Evolutionary conservation across 73 alveolate genomes (phyloP).

Genomic region (Tetrahymena thermophila): DNA sequence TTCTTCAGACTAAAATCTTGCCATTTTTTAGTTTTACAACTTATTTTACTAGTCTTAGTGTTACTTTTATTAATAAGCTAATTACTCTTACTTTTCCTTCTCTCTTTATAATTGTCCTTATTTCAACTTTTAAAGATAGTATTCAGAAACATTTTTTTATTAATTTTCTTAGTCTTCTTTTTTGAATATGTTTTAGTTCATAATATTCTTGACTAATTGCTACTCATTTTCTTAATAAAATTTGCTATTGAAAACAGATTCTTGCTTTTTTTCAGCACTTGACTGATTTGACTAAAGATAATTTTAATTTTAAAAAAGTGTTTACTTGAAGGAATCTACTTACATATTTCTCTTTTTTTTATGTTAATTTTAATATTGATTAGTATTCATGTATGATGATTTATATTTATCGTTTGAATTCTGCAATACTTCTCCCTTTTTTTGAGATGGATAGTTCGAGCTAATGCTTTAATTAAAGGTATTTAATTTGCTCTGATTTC

Average conservation of each 20-base stretch:
- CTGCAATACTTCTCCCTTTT: neutral
- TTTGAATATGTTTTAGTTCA: neutral
- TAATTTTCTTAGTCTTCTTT: neutral
- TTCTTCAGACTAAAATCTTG: neutral
- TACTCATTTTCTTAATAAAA: neutral
- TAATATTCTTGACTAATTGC: neutral
- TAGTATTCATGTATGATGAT: neutral
- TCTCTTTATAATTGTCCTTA: neutral
- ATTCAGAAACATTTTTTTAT: neutral
- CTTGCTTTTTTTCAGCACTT: neutral
- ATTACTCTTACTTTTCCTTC: neutral
- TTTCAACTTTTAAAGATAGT: neutral
- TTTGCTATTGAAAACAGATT: neutral
- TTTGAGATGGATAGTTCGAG: neutral
- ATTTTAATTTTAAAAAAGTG: neutral
- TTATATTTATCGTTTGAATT: neutral
- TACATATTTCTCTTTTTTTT: neutral
- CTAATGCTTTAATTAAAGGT: neutral
- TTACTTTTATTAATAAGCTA: neutral
- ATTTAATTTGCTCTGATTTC: neutral
- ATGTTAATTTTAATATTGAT: neutral
- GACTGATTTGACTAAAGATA: neutral
- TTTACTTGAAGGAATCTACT: neutral
- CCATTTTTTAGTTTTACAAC: neutral
- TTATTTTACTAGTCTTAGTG: neutral